These are phyloP conservation scores for Gymnopus androsaceus DNA, from an alignment of 1,284 basidiomycete genomes.

Conservation along the genomic window DNA sequence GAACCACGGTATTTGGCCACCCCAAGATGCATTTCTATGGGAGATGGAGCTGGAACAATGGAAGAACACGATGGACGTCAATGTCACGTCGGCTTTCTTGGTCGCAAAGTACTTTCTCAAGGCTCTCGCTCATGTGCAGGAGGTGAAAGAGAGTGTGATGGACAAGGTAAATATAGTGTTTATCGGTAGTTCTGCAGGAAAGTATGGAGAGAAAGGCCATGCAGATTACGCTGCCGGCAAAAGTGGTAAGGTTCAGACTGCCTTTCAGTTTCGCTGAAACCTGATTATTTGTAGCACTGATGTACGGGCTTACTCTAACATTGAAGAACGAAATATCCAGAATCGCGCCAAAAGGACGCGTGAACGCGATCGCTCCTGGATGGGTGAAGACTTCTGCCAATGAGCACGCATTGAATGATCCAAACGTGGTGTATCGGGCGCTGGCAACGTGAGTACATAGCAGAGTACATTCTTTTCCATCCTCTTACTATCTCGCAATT, in stretches of 20 bases:
- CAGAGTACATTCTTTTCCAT: not conserved
- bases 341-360: conserved; percentile 67
- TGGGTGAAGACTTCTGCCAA: conserved; percentile 61
- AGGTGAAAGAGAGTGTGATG: conserved; percentile 31
- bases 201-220: conserved; percentile 70
- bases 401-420: conserved; percentile 47
- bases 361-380: conserved; percentile 74
- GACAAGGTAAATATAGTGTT: conserved; percentile 62
- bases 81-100: conserved; percentile 71
- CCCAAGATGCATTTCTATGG: conserved; percentile 49
- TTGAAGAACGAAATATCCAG: conserved; percentile 82
- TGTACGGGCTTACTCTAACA: conserved; percentile 70
- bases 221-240: conserved; percentile 64
- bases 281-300: conserved; percentile 52
- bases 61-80: conserved; percentile 62
- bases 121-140: conserved; percentile 46
- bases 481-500: not conserved
- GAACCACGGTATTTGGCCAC: conserved; percentile 65
- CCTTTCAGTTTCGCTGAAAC: not conserved
- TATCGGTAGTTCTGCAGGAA: conserved; percentile 73
- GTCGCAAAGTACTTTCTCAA: conserved; percentile 63
- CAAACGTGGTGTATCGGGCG: conserved; percentile 42
- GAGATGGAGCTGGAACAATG: conserved; percentile 68
- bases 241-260: conserved; percentile 53
- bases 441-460: conserved; percentile 48